Base-by-base conservation (phyloP, 2,329 filamentous ascomycete genomes). In the Xylariaceae sp. region DNA sequence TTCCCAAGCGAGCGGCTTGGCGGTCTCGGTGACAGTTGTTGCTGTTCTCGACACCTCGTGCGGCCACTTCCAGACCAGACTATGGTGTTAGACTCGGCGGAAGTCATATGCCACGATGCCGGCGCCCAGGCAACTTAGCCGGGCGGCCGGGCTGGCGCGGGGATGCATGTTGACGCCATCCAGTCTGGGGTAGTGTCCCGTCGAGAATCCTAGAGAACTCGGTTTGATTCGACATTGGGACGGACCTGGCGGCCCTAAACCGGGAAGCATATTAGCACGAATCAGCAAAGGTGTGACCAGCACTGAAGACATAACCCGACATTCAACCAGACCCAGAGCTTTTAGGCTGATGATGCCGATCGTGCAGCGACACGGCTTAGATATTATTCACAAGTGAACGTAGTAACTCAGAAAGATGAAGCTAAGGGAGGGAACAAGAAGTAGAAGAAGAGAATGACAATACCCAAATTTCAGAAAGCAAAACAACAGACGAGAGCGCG, bases 31-130 rank as follows among this genome's bases (percentile, higher is more conserved):
- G 22, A 51, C 45, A 43, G 8, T 26, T 34, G 39, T 19, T 37
- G 39, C 13, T 48, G 47, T 19, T 54, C 44, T 49, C 54, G 47
- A 37, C 13, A 21, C 13, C 26, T 13, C 6, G 29, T 41, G 34
- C 16, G 37, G 40, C 16, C 46, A 41, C 44, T 40, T 43, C 49
- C 34, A 29, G 40, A 51, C 46, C 44, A 47, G 51, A 53, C 13
- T 26, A 26, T 47, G 19, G 36, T 19, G 26, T 16, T 48, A 36
- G 26, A 19, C n/a, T 42, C 36, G 44, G 26, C 49, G 55, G 55
- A 53, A 51, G 43, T 18, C 41, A 41, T 37, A 36, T 46, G 45
- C 47, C 53, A 51, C 18, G 40, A 50, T 2, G 45, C 47, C 49
- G 49, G 49, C 19, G 37, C 10, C 43, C 5, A 43, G 26, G 49